Evolutionary conservation across 352 stramenopile genomes (phyloP).

Genomic region (Phytophthora megakarya): DNA sequence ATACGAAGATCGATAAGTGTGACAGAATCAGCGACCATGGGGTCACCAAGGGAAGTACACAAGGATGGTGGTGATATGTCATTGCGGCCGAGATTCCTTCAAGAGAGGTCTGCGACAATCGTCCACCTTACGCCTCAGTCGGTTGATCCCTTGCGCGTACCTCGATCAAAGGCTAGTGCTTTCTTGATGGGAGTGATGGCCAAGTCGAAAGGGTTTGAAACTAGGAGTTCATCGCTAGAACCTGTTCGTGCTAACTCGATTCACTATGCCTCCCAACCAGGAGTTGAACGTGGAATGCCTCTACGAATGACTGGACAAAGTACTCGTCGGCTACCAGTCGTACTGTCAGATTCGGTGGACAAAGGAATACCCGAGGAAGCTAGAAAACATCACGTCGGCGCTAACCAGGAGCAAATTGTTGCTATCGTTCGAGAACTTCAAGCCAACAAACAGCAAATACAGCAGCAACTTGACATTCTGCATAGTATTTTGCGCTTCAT

Average conservation of each 20-base stretch:
- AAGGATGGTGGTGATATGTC: conserved; percentile 44
- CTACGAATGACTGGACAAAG: conserved; percentile 25
- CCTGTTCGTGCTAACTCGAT: conserved; percentile 37
- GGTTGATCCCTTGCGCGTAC: conserved; percentile 16
- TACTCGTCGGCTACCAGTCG: conserved; percentile 14
- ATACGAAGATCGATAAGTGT: conserved; percentile 25
- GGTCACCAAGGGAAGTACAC: conserved; percentile 1
- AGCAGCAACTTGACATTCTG: conserved; percentile 46
- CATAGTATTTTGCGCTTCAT: conserved; percentile 46
- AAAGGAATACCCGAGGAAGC: conserved; percentile 5
- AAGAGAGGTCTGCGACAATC: conserved; percentile 58
- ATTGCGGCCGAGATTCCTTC: conserved; percentile 52
- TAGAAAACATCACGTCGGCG: conserved; percentile 17
- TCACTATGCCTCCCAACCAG: conserved; percentile 35
- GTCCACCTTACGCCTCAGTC: conserved; percentile 26
- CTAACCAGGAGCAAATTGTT: conserved; percentile 16
- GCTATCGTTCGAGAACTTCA: conserved; percentile 44
- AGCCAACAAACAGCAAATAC: conserved; percentile 42
- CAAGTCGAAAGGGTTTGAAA: conserved; percentile 39
- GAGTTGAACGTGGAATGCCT: conserved; percentile 34
- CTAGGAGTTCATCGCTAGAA: conserved; percentile 23
- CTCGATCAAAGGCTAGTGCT: conserved; percentile 60
- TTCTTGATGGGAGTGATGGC: conserved; percentile 60
- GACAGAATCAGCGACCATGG: background rate
- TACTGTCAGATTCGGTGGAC: background rate